Evolutionary conservation across 2,329 filamentous ascomycete species (phyloP).

Genomic region (Fusarium sp.): DNA sequence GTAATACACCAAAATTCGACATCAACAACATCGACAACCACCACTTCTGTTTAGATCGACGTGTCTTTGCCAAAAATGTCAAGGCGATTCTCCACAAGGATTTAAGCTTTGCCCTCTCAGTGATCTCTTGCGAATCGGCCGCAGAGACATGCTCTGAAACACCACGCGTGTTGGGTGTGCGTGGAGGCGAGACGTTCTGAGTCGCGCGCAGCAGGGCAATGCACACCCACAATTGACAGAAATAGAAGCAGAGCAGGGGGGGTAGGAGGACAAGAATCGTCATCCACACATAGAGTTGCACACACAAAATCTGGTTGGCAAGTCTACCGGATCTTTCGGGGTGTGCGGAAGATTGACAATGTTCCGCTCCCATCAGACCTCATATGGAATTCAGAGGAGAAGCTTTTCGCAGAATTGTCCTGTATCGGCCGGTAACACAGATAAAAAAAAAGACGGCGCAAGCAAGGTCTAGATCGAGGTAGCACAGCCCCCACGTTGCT

Average conservation of each 20-base stretch:
- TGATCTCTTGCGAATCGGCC: not conserved
- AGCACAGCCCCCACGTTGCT: conserved; percentile 26
- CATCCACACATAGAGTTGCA: not conserved
- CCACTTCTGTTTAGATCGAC: not conserved
- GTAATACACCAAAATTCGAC: not conserved
- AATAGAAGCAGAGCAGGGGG: conserved; percentile 17
- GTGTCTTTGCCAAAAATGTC: not conserved
- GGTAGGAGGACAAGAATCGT: not conserved
- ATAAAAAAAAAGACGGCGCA: conserved; percentile 7
- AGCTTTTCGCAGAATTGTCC: not conserved
- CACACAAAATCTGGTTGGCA: conserved; percentile 2
- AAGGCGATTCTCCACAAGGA: not conserved
- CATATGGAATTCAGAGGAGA: conserved; percentile 16
- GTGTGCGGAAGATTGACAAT: not conserved
- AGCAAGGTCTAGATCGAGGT: conserved; percentile 25
- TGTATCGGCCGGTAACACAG: not conserved
- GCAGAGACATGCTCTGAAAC: conserved; percentile 32
- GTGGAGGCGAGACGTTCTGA: conserved; percentile 27
- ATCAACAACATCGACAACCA: not conserved
- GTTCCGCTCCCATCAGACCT: not conserved
- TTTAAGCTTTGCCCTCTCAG: conserved; percentile 7
- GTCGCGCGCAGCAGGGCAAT: conserved; percentile 16
- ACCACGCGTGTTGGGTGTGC: conserved; percentile 17
- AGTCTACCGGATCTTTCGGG: conserved; percentile 4
- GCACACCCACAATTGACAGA: conserved; percentile 23